These are phyloP conservation scores for Geotrichum bryndzae DNA, from an alignment of 1,139 yeast species.

Conservation along the genomic window DNA sequence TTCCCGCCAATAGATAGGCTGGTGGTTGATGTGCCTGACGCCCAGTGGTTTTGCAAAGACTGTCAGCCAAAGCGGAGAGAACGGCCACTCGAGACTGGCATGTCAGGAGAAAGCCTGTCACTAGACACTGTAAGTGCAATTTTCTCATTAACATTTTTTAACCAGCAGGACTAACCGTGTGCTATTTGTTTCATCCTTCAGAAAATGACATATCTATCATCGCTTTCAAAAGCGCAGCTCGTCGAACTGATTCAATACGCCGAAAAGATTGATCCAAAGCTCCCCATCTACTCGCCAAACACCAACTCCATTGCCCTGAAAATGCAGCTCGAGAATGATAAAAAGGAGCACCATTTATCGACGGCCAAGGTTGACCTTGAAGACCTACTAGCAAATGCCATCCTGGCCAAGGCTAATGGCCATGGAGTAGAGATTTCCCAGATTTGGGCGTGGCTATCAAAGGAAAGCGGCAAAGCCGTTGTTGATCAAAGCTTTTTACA, in stretches of 20 bases:
- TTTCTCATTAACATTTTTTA: neutral
- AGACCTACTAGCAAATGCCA: conserved; percentile 35
- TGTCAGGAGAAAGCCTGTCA: conserved; percentile 35
- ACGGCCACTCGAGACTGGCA: conserved; percentile 38
- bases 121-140: conserved; percentile 29
- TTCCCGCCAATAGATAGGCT: conserved; percentile 40
- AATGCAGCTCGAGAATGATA: conserved; percentile 35
- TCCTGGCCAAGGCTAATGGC: conserved; percentile 34
- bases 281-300: conserved; percentile 37
- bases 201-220: conserved; percentile 38
- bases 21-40: conserved; percentile 42
- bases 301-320: conserved; percentile 34
- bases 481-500: conserved; percentile 36
- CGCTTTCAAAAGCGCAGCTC: conserved; percentile 39
- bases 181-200: neutral
- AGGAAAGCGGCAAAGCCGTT: conserved; percentile 27
- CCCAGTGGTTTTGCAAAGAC: conserved; percentile 41
- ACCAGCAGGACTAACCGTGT: neutral
- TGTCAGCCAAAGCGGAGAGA: conserved; percentile 38
- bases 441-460: conserved; percentile 35
- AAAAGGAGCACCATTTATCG: conserved; percentile 26
- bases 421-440: conserved; percentile 33
- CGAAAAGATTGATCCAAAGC: conserved; percentile 34
- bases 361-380: conserved; percentile 29
- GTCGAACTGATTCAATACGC: conserved; percentile 39